These are phyloP conservation scores for Apiotrichum sp. DNA, from an alignment of 1,284 basidiomycete genomes.

Conservation along the genomic window DNA sequence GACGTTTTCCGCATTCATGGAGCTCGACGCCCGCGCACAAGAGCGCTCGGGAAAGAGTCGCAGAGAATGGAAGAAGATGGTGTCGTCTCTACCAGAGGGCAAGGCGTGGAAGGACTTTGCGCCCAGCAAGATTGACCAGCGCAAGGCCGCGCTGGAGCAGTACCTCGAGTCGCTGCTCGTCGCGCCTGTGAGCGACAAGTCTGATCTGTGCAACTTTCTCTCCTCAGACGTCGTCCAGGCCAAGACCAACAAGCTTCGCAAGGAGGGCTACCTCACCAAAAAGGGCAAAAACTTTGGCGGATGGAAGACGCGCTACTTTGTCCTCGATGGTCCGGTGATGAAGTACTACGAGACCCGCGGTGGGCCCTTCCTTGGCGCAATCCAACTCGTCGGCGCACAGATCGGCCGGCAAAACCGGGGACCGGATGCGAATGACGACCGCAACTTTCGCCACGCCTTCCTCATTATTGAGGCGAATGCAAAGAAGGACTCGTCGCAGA, in stretches of 20 bases:
- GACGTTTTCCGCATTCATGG: conserved; percentile 81
- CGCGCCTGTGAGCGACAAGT: conserved; percentile 77
- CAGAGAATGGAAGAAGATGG: conserved; percentile 66
- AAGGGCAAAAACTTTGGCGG: conserved; percentile 92
- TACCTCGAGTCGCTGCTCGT: conserved; percentile 82
- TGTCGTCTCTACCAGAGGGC: conserved; percentile 78
- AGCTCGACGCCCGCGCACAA: conserved; percentile 60
- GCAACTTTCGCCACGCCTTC: conserved; percentile 93
- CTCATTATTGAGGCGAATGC: conserved; percentile 83
- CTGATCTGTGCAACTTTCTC: conserved; percentile 86
- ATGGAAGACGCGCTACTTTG: conserved; percentile 93
- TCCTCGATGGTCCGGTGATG: conserved; percentile 75
- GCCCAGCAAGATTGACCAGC: conserved; percentile 88
- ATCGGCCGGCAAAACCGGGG: conserved; percentile 65
- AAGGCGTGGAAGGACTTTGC: conserved; percentile 95
- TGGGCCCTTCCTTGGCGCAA: conserved; percentile 81
- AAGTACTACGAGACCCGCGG: conserved; percentile 95
- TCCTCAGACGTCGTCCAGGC: conserved; percentile 79
- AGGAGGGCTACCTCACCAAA: conserved; percentile 94
- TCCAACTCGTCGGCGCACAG: conserved; percentile 77
- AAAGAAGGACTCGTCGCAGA: conserved; percentile 53
- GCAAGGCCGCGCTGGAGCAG: conserved; percentile 78
- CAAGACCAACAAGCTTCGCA: conserved; percentile 79
- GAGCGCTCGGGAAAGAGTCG: conserved; percentile 55
- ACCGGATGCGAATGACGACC: conserved; percentile 62